Evolutionary conservation across 352 stramenopile genomes (phyloP), one percentile per base, ranked within the genome.

Genomic region (Phytophthora kernoviae): DNA sequence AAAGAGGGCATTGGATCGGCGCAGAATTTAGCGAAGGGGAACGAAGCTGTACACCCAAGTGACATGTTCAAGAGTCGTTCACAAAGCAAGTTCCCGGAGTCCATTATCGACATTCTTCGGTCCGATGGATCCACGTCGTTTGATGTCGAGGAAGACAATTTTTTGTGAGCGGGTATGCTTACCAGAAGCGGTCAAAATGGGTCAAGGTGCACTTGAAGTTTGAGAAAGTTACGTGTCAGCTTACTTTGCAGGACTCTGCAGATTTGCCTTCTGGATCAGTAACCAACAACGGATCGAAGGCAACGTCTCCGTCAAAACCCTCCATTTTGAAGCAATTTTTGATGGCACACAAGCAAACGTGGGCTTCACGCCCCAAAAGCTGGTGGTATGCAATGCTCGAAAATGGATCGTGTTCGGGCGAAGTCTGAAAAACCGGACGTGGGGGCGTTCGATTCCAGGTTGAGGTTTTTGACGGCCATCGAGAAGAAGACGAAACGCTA

Each of bases 401-500:
- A 81, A 88, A 51, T 93, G 82, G 82, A 93, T 93, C 36, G 79
- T 78, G 15, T 93, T 91, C 37, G 80, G 81, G 5, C 63, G 81
- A 1, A 88, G 68, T 24, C 44, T 88, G n/a, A 93, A 93, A 62
- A 83, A 88, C 82, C 70, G 4, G 71, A 75, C 30, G 56, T 78
- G 5, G 81, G 80, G 3, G 84, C 84, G 0, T 93, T 91, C 60
- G 82, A 10, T 91, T 93, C 44, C 84, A 93, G 52, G 70, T 93
- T 20, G 84, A 91, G 18, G 81, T 85, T 11, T 91, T 92, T 43
- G 80, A 93, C 45, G 60, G 75, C 2, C 86, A 84, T 47, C 77
- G 80, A 7, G 84, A 93, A 55, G 75, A 89, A 40, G 79, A 93
- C 40, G 61, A 89, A 53, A 91, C 80, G 1, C 54, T 93, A 30